phyloP scores from a whole-genome alignment of 164 flowering plant genomes.

The Tetracentron sinense region DNA sequence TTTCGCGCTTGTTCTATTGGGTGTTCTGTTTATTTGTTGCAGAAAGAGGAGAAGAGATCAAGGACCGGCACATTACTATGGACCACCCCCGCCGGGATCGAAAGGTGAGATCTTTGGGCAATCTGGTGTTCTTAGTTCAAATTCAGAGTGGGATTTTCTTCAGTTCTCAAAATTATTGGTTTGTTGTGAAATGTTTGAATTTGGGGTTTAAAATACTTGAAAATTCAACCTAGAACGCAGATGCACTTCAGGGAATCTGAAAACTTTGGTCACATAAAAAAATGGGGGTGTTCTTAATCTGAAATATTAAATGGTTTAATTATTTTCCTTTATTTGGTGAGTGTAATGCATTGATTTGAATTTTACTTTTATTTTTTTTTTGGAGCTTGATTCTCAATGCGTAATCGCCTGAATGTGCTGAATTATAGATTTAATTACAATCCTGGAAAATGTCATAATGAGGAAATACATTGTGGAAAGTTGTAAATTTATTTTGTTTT shows the following conservation, averaged over 20 bases:
- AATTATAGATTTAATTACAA: too few relatives aligned
- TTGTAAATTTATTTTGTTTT: too few relatives aligned
- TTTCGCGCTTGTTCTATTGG: constrained; percentile 31
- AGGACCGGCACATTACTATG: constrained; percentile 29
- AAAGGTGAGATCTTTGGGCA: constrained; percentile 35
- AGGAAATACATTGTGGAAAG: not conserved
- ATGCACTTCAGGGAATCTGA: not conserved
- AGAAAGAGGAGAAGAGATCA: constrained; percentile 49
- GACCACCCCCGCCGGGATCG: constrained; percentile 38
- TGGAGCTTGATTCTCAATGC: not conserved
- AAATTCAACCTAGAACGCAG: not conserved
- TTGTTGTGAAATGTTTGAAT: not conserved
- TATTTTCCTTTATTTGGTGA: not conserved
- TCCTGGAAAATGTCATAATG: too few relatives aligned
- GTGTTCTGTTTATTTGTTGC: constrained; percentile 40
- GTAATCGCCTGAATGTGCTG: not conserved
- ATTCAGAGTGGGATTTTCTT: not conserved
- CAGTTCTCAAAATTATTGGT: not conserved
- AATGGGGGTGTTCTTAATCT: not conserved
- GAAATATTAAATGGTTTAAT: not conserved
- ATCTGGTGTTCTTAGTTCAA: not conserved
- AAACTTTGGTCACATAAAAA: not conserved
- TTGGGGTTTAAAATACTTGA: not conserved
- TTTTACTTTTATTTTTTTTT: not conserved
- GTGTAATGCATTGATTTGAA: not conserved